phyloP scores from a whole-genome alignment of 1,284 basidiomycete species.

The Rhodotorula sp. region DNA sequence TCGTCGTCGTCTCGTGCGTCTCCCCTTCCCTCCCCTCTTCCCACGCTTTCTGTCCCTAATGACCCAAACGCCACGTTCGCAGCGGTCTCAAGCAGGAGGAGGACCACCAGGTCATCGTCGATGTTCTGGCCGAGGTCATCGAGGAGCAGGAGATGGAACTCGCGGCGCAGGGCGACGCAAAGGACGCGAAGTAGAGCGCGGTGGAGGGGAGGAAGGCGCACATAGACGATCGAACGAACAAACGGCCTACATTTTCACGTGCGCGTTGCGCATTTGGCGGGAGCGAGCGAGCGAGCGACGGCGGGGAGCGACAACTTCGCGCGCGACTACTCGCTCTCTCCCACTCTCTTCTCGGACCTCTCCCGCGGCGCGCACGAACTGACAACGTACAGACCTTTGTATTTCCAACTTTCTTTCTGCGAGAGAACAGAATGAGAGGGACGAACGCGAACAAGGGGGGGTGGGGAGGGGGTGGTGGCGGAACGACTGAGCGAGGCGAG shows the following conservation, averaged over 20 bases:
- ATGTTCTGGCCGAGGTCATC: conserved; percentile 38
- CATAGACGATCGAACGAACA: not conserved
- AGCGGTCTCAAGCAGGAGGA: conserved; percentile 44
- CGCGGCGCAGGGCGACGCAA: not conserved
- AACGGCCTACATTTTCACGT: too few species aligned
- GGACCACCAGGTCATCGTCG: conserved; percentile 44
- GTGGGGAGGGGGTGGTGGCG: too few species aligned
- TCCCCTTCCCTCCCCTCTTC: not conserved
- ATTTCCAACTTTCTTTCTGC: too few species aligned
- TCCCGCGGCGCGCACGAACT: too few species aligned
- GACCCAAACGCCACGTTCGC: too few species aligned
- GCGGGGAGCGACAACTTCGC: too few species aligned
- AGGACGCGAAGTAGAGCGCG: not conserved
- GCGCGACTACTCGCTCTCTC: too few species aligned
- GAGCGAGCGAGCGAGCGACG: too few species aligned
- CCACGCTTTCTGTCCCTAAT: too few species aligned
- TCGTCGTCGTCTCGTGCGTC: conserved; percentile 36
- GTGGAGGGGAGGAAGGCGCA: not conserved
- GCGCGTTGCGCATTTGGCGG: too few species aligned
- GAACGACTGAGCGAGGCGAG: too few species aligned
- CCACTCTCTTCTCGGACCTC: too few species aligned
- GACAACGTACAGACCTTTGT: not conserved
- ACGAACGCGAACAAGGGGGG: not conserved
- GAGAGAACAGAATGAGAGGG: not conserved
- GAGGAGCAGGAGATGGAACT: conserved; percentile 3